Percentiles rank a stretch among this genome's conserved stretches.
Conservation (phyloP, 495 filamentous ascomycete species). For the Friedmanniomyces simplex region DNA sequence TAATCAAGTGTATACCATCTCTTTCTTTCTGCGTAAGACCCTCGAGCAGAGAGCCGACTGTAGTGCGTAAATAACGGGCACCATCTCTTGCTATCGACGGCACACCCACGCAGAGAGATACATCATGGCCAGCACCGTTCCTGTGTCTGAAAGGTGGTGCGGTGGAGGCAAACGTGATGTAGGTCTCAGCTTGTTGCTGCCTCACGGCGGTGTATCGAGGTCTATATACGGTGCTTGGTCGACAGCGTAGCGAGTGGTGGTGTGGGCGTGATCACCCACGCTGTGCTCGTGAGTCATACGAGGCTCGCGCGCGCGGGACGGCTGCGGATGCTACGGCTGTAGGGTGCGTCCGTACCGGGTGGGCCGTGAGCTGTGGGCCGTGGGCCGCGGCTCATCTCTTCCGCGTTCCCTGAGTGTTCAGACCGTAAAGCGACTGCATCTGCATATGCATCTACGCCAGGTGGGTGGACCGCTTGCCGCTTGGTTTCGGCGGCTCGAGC, state of each 20-base stretch:
- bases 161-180: slow-evolving; percentile 26
- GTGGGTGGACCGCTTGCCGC: not conserved
- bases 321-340: too few relatives aligned
- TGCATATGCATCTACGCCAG: not conserved
- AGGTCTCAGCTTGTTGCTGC: slow-evolving; percentile 30
- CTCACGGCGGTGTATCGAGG: slow-evolving; percentile 34
- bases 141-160: not conserved
- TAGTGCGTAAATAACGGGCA: slow-evolving; percentile 35
- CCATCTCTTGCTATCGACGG: slow-evolving; percentile 20
- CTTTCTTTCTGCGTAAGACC: slow-evolving; percentile 40
- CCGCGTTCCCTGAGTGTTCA: not conserved
- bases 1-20: slow-evolving; percentile 36
- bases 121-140: not conserved
- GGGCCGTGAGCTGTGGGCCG: too few relatives aligned
- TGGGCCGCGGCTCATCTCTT: too few relatives aligned
- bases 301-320: too few relatives aligned
- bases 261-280: too few relatives aligned
- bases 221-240: too few relatives aligned
- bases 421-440: not conserved
- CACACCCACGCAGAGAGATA: slow-evolving; percentile 23
- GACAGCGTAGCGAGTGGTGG: too few relatives aligned
- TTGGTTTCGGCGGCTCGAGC: too few relatives aligned
- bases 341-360: too few relatives aligned
- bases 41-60: slow-evolving; percentile 43
- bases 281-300: too few relatives aligned